phyloP scores from a whole-genome alignment of 345 rosid genomes.

The Citrus maxima region DNA sequence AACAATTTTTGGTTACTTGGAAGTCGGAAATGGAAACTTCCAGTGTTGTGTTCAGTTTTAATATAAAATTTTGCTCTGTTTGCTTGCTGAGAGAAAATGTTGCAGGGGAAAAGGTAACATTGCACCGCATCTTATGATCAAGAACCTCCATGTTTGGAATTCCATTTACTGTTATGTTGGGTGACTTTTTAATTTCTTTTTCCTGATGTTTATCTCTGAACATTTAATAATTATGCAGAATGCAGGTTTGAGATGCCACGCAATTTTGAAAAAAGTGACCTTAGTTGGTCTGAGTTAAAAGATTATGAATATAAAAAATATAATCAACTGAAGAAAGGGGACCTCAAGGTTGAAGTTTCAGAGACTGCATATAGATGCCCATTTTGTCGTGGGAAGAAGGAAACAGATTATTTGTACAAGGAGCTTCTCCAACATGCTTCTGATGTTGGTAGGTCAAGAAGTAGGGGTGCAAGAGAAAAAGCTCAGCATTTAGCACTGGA shows the following conservation, averaged over 20 bases:
- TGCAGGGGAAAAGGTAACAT: no score
- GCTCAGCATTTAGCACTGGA: slow-evolving; percentile 42
- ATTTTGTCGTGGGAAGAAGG: slow-evolving; percentile 24
- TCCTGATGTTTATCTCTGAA: not conserved
- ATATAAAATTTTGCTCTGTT: no score
- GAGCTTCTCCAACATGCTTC: slow-evolving; percentile 39
- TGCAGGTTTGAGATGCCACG: slow-evolving; percentile 26
- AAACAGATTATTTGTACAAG: slow-evolving; percentile 14
- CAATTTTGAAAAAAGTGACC: not conserved
- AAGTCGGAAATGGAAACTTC: no score
- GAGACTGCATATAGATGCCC: slow-evolving; percentile 33
- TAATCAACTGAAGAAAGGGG: slow-evolving; percentile 26
- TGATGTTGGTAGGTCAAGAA: slow-evolving; percentile 14
- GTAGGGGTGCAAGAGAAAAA: slow-evolving; percentile 22
- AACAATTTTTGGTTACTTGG: no score
- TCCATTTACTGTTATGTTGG: no score
- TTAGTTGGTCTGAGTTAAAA: slow-evolving; percentile 16
- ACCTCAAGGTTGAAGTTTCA: slow-evolving; percentile 16
- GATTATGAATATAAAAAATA: slow-evolving; percentile 33
- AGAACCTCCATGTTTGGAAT: no score
- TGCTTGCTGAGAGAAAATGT: no score
- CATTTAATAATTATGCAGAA: not conserved
- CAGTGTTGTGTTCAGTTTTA: no score
- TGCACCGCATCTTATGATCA: no score
- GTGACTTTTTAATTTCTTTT: no score